Evolutionary conservation across 2,329 filamentous ascomycete species (phyloP), one percentile per base, ranked within the genome.

Genomic region (Aspergillus sp.): DNA sequence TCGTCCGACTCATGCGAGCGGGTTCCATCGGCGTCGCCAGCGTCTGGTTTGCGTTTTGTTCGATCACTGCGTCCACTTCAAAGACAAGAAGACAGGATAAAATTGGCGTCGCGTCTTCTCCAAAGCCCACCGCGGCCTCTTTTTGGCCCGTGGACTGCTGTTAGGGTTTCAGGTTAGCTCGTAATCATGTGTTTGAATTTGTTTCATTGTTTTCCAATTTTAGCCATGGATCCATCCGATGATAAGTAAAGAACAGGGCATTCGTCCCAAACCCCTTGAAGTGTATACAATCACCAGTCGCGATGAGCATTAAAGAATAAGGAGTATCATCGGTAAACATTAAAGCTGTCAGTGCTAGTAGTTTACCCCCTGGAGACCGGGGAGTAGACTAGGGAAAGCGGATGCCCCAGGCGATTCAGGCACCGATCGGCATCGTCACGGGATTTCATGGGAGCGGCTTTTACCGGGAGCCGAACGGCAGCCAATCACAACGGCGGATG

Each of bases 401-500:
- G 31, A 33, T 47, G 33, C 52, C 52, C 44, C 52, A 48, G 43
- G 33, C 43, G 40, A 31, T 33, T n/a, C 52, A 62, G 61, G 46
- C 48, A 51, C 51, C 27, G 55, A 57, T 61, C 54, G 60, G 63
- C 59, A 60, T 55, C 54, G 40, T 70, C 68, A 68, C 66, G 65
- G 61, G 65, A 69, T 61, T 64, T 68, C n/a, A 14, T 48, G 21
- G 21, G 21, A 65, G 71, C 72, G 73, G 72, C 64, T 70, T 73
- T 70, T 70, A 64, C 72, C 73, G 73, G 73, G 58, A 67, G 39
- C 62, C 60, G 60, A 60, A 48, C 55, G 56, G 21, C 61, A 58
- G 60, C 73, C 73, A 75, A 75, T 75, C 67, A 74, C 56, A 39
- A 54, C 6, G 44, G 48, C 49, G 53, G 51, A 35, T 58, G 55